Evolutionary conservation across 495 filamentous ascomycete genomes (phyloP), one percentile per base, ranked within the genome.

Genomic region (Bacidia gigantensis): DNA sequence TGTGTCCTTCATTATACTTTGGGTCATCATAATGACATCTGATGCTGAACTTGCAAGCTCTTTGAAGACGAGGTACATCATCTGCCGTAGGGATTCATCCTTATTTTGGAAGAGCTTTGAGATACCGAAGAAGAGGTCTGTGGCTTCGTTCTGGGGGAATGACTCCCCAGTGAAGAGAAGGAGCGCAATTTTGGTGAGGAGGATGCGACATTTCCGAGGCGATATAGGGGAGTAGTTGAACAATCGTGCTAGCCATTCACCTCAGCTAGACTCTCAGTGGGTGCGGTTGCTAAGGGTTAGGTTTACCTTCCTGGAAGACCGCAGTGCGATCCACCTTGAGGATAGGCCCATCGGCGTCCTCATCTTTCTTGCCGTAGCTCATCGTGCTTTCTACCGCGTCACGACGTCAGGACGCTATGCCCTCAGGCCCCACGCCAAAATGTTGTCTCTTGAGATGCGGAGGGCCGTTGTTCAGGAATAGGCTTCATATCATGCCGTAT

Each of bases 81-180:
- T 97, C 73, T 99, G 92, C 61, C 92, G 88, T 67, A 99, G 76
- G 57, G 86, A 88, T 59, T 89, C 86, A 80, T 99, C 92, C 68
- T 95, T 95, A 69, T 96, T 96, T 72, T 99, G 92, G 75, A 99
- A 99, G 53, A 99, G 81, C 73, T 99, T 99, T 55, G 89, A 95
- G 67, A 99, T 97, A 56, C 90, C 89, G 70, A 99, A 97, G 78
- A 99, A 99, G 53, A 99, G 86, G 42, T 87, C 87, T 25, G 92
- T 99, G 56, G 92, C 92, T 77, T 99, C 92, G 60, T 93, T 92
- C 57, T 84, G 88, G 40, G 89, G 92, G 74, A 97, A 97, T 58
- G 80, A 84, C 74, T 99, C 92, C 55, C 93, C 92, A 23, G 89
- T 97, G 70, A 96, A 95, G 56, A 97, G 74, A 60, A 97, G 83